These are phyloP conservation scores for Agaricus sinodeliciosus DNA, from an alignment of 768 basidiomycete genomes.

Conservation along the genomic window DNA sequence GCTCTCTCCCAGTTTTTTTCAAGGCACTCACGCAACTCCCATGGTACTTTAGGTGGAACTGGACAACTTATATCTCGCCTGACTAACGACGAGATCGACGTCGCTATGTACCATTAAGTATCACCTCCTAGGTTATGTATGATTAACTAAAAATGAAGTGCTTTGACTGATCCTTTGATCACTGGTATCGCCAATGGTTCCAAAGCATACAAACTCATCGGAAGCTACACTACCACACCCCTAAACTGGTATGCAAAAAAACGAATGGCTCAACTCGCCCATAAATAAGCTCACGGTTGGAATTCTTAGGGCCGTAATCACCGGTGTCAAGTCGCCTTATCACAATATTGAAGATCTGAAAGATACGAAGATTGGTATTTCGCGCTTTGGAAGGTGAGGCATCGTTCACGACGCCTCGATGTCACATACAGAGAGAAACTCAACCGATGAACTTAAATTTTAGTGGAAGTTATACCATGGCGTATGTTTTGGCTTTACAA, in stretches of 20 bases:
- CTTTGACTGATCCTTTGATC: slow-evolving; percentile 86
- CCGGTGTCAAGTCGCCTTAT: slow-evolving; percentile 69
- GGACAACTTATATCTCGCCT: slow-evolving; percentile 77
- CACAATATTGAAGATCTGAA: slow-evolving; percentile 67
- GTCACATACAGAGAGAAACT: no score
- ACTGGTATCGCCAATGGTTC: slow-evolving; percentile 91
- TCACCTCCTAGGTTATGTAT: no score
- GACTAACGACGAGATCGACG: slow-evolving; percentile 70
- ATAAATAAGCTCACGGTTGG: no score
- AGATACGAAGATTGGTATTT: slow-evolving; percentile 84
- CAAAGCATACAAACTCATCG: slow-evolving; percentile 82
- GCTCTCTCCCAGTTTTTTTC: slow-evolving; percentile 7
- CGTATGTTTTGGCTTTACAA: slow-evolving; percentile 87
- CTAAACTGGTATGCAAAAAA: slow-evolving; percentile 62
- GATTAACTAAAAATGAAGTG: slow-evolving; percentile 28
- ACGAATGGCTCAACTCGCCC: no score
- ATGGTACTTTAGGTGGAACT: slow-evolving; percentile 56
- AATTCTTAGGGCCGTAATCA: slow-evolving; percentile 77
- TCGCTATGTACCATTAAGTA: slow-evolving; percentile 54
- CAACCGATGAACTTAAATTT: no score
- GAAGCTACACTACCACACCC: slow-evolving; percentile 86
- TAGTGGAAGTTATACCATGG: slow-evolving; percentile 92
- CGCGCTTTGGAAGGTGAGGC: slow-evolving; percentile 70
- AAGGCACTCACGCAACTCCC: slow-evolving; percentile 6
- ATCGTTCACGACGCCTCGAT: not conserved